Evolutionary conservation across 2,329 filamentous ascomycete species (phyloP), one percentile per base, ranked within the genome.

Genomic region (Ceratocystis destructans): DNA sequence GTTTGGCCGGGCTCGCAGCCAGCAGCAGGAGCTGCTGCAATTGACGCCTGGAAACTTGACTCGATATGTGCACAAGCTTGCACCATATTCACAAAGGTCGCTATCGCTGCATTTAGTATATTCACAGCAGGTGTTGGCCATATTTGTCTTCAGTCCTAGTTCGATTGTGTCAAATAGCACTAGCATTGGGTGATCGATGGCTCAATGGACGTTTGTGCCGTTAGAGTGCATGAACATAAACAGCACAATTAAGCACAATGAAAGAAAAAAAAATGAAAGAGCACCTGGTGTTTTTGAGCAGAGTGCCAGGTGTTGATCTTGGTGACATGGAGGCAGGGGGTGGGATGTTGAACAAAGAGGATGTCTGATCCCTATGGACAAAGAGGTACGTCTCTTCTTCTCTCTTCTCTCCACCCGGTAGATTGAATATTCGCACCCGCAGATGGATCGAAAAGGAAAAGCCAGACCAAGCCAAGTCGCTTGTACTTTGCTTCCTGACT

Each of bases 121-220:
- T 37, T 10, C 37, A 15, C 10, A 3, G 37, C 37, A 41, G 37
- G 12, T 41, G 10, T 15, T 12, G 3, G 4, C 37, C 37, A 41
- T 3, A 15, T 41, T 12, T 41, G 37, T 12, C 10, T 12, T 12
- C 3, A 41, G 5, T 17, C 22, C n/a, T 10, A 22, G n/a, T n/a
- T 57, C 17, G 20, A 46, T 64, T 64, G 31, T 64, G 46, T 48
- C 62, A 64, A 17, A 22, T 15, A 44, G 62, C 62, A 44, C 25
- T 28, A 55, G 48, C 62, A 57, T 64, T 64, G 50, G 48, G 62
- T 64, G 28, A 64, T 64, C 10, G 20, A 64, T 64, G 46, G 50
- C 33, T 45, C 28, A 50, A 50, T n/a, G 55, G 22, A 59, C 6
- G 22, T 8, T 48, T 8, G n/a, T 10, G 44, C n/a, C 25, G 25